These are phyloP conservation scores for Wickerhamomyces kurtzmanii DNA, from an alignment of 805 yeast genomes.

Conservation along the genomic window DNA sequence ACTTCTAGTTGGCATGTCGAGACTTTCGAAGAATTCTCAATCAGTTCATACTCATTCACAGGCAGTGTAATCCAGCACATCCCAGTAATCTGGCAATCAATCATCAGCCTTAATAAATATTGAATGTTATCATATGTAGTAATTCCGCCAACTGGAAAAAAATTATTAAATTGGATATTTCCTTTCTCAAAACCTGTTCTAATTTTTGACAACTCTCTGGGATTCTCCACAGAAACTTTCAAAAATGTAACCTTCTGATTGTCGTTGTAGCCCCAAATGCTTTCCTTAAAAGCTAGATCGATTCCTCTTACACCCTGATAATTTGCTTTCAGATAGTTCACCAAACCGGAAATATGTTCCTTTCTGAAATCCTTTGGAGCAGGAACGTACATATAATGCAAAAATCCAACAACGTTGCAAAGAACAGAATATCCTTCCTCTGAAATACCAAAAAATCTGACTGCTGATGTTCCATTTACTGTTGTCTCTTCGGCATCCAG, in stretches of 20 bases:
- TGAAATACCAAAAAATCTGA: conserved; percentile 90
- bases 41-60: conserved; percentile 49
- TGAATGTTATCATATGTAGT: conserved; percentile 88
- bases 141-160: conserved; percentile 42
- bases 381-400: conserved; percentile 87
- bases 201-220: conserved; percentile 55
- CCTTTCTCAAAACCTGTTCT: conserved; percentile 83
- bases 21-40: conserved; percentile 28
- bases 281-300: conserved; percentile 64
- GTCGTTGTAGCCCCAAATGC: conserved; percentile 91
- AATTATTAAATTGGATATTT: conserved; percentile 51
- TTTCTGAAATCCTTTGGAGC: conserved; percentile 71
- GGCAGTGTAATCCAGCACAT: conserved; percentile 98
- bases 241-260: conserved; percentile 71
- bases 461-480: conserved; percentile 46
- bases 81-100: conserved; percentile 87
- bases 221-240: conserved; percentile 59
- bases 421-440: conserved; percentile 78
- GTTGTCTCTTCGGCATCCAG: conserved; percentile 86
- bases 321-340: conserved; percentile 32
- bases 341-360: conserved; percentile 39
- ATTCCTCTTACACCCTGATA: conserved; percentile 53
- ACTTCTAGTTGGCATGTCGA: conserved; percentile 88
- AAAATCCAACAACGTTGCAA: conserved; percentile 83
- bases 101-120: conserved; percentile 77